phyloP scores from a whole-genome alignment of 805 yeast genomes.

The Kluyveromyces nonfermentans region DNA sequence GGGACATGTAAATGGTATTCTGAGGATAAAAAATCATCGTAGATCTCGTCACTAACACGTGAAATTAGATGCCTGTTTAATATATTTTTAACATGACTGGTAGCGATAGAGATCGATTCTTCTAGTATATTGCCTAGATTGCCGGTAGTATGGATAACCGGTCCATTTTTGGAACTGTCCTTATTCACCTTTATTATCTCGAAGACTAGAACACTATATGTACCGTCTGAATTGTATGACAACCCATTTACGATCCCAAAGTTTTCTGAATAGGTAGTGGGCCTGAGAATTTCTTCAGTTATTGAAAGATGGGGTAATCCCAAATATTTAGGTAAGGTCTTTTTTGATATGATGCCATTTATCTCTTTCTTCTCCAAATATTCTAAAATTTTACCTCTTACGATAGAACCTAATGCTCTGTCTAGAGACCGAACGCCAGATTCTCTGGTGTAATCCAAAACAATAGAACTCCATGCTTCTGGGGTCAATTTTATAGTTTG shows the following conservation, averaged over 20 bases:
- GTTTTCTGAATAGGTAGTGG: constrained; percentile 39
- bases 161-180: constrained; percentile 28
- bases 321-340: constrained; percentile 57
- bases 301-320: constrained; percentile 51
- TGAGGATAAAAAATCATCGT: constrained; percentile 39
- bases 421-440: constrained; percentile 81
- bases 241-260: constrained; percentile 81
- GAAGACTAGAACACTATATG: constrained; percentile 71
- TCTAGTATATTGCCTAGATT: constrained; percentile 70
- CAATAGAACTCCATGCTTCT: constrained; percentile 50
- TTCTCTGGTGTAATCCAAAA: constrained; percentile 68
- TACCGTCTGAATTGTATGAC: constrained; percentile 79
- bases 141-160: constrained; percentile 60
- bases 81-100: constrained; percentile 59
- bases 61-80: constrained; percentile 29
- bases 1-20: constrained; percentile 67
- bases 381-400: constrained; percentile 77
- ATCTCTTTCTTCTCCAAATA: constrained; percentile 23
- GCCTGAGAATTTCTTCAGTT: constrained; percentile 35
- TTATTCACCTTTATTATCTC: constrained; percentile 63
- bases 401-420: constrained; percentile 61
- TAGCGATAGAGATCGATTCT: constrained; percentile 74
- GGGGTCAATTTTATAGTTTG: constrained; percentile 38
- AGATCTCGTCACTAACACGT: constrained; percentile 26
- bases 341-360: constrained; percentile 35